Evolutionary conservation across 495 filamentous ascomycete species (phyloP).

Genomic region (Penicillium odoratum): DNA sequence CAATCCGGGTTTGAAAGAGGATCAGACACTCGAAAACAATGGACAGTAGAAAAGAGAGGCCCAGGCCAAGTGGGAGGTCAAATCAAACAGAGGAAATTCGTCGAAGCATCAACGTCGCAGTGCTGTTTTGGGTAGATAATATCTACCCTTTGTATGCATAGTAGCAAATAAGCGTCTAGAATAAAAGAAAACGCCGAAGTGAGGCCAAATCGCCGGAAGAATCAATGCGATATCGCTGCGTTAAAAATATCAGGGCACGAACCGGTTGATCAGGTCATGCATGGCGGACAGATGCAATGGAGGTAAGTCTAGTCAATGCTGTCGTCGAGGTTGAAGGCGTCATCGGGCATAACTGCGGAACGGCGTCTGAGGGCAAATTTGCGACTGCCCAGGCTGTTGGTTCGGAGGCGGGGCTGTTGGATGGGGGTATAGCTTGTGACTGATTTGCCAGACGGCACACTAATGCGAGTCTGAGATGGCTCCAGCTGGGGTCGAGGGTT

Average conservation of each 20-base stretch:
- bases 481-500: constrained; percentile 24
- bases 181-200: constrained; percentile 34
- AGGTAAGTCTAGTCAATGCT: constrained; percentile 33
- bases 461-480: constrained; percentile 36
- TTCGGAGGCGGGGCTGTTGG: constrained; percentile 38
- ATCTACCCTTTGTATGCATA: constrained; percentile 12
- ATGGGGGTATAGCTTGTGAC: constrained; percentile 47
- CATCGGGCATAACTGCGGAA: constrained; percentile 30
- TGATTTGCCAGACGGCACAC: constrained; percentile 39
- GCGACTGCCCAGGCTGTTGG: constrained; percentile 43
- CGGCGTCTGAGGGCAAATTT: constrained; percentile 39
- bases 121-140: constrained; percentile 5
- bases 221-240: constrained; percentile 33
- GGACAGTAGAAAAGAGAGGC: neutral
- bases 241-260: constrained; percentile 25
- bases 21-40: neutral
- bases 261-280: constrained; percentile 13
- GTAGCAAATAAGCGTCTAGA: constrained; percentile 13
- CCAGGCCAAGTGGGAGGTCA: neutral
- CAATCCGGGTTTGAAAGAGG: neutral
- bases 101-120: neutral
- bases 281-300: constrained; percentile 7
- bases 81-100: neutral
- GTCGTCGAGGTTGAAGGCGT: constrained; percentile 35
- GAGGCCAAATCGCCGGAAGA: constrained; percentile 16